phyloP scores from a whole-genome alignment of 106 monocot species.

The Agapanthus africanus region DNA sequence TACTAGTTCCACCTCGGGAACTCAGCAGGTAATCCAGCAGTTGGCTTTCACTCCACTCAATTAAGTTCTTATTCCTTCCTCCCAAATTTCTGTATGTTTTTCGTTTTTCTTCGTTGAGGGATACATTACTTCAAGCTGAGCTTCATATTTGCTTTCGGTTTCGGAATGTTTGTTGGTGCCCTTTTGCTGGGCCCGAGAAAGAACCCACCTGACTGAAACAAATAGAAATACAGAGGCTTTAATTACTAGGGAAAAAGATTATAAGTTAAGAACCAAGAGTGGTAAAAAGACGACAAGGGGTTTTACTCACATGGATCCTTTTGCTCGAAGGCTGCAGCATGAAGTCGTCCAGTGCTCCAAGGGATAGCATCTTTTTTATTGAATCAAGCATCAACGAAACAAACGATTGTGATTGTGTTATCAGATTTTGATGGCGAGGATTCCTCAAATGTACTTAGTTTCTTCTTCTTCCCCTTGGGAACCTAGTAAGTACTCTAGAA shows the following conservation, averaged over 20 bases:
- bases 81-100: background rate
- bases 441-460: no score
- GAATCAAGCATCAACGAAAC: background rate
- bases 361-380: background rate
- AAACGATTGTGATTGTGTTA: no score
- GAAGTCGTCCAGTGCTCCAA: constrained; percentile 3
- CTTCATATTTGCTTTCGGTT: no score
- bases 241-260: no score
- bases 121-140: no score
- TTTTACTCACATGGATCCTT: background rate
- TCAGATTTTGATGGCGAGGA: background rate
- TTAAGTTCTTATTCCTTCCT: background rate
- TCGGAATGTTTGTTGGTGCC: no score
- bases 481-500: background rate
- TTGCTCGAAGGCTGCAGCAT: background rate
- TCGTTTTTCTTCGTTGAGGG: background rate
- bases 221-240: no score
- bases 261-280: no score
- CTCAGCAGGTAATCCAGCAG: background rate
- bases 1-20: background rate
- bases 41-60: constrained; percentile 8
- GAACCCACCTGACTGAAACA: no score
- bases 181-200: no score
- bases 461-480: no score
- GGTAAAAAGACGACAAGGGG: no score